These are phyloP conservation scores for Pholiota conissans DNA, from an alignment of 768 basidiomycete genomes.

Conservation along the genomic window DNA sequence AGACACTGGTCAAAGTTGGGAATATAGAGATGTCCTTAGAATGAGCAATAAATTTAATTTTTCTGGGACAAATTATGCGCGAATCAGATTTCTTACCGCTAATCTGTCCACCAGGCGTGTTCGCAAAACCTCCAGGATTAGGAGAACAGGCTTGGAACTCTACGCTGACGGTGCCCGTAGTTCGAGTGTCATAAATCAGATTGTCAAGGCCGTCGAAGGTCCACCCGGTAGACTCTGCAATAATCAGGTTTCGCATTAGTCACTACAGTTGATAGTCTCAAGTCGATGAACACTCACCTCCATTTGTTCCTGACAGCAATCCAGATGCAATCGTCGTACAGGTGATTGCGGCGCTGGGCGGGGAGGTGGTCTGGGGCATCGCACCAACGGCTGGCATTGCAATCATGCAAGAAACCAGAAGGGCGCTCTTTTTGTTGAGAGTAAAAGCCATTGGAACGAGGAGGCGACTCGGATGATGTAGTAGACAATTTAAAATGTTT, in stretches of 20 bases:
- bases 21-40: slow-evolving; percentile 4
- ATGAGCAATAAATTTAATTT: neutral
- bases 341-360: neutral
- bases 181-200: slow-evolving; percentile 4
- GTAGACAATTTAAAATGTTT: neutral
- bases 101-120: slow-evolving; percentile 2
- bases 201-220: slow-evolving; percentile 5
- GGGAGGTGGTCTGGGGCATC: neutral
- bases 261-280: neutral
- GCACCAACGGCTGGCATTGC: neutral
- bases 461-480: neutral
- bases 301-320: slow-evolving; percentile 4
- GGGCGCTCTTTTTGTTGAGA: neutral
- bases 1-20: slow-evolving; percentile 3
- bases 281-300: neutral
- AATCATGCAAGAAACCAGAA: neutral
- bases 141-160: slow-evolving; percentile 8
- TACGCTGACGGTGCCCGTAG: neutral
- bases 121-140: slow-evolving; percentile 5
- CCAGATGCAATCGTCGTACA: slow-evolving; percentile 7
- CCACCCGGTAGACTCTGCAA: slow-evolving; percentile 3
- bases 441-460: neutral
- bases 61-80: neutral
- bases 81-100: neutral
- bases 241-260: no score